Percentiles rank a stretch among this genome's conserved stretches.
These are phyloP conservation scores for Nicotiana tomentosiformis DNA, from an alignment of 257 asterid species.

Conservation along the genomic window DNA sequence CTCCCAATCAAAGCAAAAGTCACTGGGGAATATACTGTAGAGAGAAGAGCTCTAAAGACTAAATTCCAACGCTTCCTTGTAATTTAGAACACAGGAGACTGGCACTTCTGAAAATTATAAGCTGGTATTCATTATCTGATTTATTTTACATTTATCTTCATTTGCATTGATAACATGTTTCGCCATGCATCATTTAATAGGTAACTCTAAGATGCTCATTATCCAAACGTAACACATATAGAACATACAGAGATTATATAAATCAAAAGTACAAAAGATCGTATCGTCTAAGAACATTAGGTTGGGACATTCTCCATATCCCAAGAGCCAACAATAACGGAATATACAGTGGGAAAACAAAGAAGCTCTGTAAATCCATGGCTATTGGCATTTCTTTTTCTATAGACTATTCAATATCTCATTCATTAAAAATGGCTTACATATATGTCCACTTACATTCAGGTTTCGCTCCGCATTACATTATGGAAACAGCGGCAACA, in stretches of 20 bases:
- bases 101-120: not conserved
- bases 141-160: not conserved
- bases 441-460: not conserved
- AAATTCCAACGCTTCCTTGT: not conserved
- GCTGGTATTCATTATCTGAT: not conserved
- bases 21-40: no score
- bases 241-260: not conserved
- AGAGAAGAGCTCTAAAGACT: no score
- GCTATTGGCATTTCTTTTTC: not conserved
- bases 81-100: not conserved
- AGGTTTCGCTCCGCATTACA: not conserved
- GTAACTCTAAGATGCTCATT: not conserved
- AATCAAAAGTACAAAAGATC: not conserved
- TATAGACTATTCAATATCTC: not conserved
- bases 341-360: not conserved
- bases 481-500: not conserved
- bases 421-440: not conserved
- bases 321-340: not conserved
- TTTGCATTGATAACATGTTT: not conserved
- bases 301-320: not conserved
- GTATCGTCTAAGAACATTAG: not conserved
- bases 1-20: no score
- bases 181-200: not conserved
- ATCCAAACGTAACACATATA: not conserved
- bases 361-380: no score